Conservation (phyloP, 1,139 yeast species). For the Kodamaea alishanica region DNA sequence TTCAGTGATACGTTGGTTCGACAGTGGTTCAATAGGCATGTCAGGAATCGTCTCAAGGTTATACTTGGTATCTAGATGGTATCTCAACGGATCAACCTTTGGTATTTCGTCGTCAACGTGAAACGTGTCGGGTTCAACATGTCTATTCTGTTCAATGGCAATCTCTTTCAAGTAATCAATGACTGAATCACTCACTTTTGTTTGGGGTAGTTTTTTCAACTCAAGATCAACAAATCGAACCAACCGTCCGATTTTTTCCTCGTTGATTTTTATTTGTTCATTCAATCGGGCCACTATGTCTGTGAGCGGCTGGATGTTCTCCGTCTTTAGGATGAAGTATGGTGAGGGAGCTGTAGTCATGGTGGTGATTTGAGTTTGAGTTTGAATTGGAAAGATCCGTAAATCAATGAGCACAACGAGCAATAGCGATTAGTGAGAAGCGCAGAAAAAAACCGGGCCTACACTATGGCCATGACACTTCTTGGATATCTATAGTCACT, state of each 20-base stretch:
- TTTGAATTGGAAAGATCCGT: too few relatives aligned
- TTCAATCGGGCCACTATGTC: slow-evolving; percentile 22
- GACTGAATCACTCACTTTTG: slow-evolving; percentile 3
- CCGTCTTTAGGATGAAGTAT: slow-evolving; percentile 35
- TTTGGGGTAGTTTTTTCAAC: slow-evolving; percentile 20
- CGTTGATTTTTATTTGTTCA: slow-evolving; percentile 25
- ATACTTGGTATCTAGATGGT: slow-evolving; percentile 17
- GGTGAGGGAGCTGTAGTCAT: slow-evolving; percentile 5
- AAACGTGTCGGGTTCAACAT: too few relatives aligned
- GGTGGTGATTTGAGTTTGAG: too few relatives aligned
- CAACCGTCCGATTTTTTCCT: slow-evolving; percentile 20
- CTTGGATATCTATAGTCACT: too few relatives aligned
- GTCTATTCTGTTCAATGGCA: slow-evolving; percentile 1
- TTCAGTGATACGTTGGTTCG: slow-evolving; percentile 1
- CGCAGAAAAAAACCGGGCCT: too few relatives aligned
- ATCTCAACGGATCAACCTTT: slow-evolving; percentile 7
- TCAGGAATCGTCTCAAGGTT: slow-evolving; percentile 10
- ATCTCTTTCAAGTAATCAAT: slow-evolving; percentile 1
- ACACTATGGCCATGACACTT: too few relatives aligned
- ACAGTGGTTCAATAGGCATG: background rate
- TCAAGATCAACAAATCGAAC: slow-evolving; percentile 24
- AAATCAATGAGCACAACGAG: too few relatives aligned
- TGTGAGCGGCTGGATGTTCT: slow-evolving; percentile 32
- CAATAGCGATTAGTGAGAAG: too few relatives aligned
- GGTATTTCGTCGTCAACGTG: too few relatives aligned